Conservation (phyloP, 1,139 yeast species). For the Scheffersomyces illinoinensis region DNA sequence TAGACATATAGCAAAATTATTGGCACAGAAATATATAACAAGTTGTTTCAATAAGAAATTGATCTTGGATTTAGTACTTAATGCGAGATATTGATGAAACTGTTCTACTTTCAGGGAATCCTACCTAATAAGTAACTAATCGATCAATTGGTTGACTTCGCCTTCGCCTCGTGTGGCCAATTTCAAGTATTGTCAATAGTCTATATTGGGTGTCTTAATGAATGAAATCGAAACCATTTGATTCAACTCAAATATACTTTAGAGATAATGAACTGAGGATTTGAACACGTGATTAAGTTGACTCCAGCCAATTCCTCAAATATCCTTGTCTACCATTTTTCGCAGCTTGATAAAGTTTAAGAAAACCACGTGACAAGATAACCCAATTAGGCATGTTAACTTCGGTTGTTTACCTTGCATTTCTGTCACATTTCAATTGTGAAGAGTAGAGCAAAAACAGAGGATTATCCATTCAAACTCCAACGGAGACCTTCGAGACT, state of each 20-base stretch:
- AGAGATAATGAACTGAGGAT: too few relatives aligned
- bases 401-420: neutral
- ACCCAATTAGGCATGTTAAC: neutral
- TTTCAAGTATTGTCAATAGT: too few relatives aligned
- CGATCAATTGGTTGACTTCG: neutral
- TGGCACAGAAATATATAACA: neutral
- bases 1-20: slow-evolving; percentile 48
- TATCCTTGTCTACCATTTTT: neutral
- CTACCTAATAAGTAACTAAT: neutral
- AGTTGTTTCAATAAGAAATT: neutral
- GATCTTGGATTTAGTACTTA: neutral
- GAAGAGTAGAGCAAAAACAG: neutral
- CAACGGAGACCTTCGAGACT: neutral
- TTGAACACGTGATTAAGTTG: too few relatives aligned
- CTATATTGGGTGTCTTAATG: too few relatives aligned
- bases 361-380: neutral
- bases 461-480: neutral
- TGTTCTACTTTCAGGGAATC: neutral
- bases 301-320: neutral
- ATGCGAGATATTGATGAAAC: neutral
- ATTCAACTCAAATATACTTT: too few relatives aligned
- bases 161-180: neutral
- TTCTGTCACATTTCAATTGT: neutral
- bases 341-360: neutral
- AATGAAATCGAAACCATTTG: too few relatives aligned